phyloP scores from a whole-genome alignment of 257 asterid genomes.

The Knoxia roxburghii region DNA sequence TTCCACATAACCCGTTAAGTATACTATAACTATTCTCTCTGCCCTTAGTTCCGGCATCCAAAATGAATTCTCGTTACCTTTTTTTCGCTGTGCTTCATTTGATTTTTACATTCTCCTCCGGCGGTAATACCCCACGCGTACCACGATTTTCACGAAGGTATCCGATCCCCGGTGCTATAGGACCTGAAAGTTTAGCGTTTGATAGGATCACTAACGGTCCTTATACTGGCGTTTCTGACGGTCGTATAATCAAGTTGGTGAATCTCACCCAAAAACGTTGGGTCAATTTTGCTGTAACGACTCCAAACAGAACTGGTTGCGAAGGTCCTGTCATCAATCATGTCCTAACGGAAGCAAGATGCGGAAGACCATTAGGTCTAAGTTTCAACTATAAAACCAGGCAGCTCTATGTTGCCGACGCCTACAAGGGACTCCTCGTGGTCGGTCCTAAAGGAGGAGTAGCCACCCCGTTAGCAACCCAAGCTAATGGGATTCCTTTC shows the following conservation, averaged over 20 bases:
- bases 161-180: too few relatives aligned
- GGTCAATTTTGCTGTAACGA: constrained; percentile 60
- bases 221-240: constrained; percentile 66
- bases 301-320: constrained; percentile 49
- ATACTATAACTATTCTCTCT: too few relatives aligned
- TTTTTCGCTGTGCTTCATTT: too few relatives aligned
- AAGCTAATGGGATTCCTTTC: constrained; percentile 30
- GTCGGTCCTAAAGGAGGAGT: constrained; percentile 62
- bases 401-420: constrained; percentile 51
- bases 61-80: too few relatives aligned
- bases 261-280: constrained; percentile 42
- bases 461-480: constrained; percentile 34
- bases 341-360: constrained; percentile 35
- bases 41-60: too few relatives aligned
- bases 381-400: constrained; percentile 39
- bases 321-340: constrained; percentile 36
- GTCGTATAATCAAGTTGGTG: constrained; percentile 67
- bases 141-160: too few relatives aligned
- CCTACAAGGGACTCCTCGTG: constrained; percentile 59
- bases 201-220: too few relatives aligned
- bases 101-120: too few relatives aligned
- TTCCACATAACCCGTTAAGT: too few relatives aligned
- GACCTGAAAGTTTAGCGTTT: too few relatives aligned
- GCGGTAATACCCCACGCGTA: too few relatives aligned
- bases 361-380: constrained; percentile 79